Percentiles rank a stretch among this genome's conserved stretches.
Evolutionary conservation across 2,329 filamentous ascomycete genomes (phyloP).

Genomic region (Aphanoascus verrucosus): DNA sequence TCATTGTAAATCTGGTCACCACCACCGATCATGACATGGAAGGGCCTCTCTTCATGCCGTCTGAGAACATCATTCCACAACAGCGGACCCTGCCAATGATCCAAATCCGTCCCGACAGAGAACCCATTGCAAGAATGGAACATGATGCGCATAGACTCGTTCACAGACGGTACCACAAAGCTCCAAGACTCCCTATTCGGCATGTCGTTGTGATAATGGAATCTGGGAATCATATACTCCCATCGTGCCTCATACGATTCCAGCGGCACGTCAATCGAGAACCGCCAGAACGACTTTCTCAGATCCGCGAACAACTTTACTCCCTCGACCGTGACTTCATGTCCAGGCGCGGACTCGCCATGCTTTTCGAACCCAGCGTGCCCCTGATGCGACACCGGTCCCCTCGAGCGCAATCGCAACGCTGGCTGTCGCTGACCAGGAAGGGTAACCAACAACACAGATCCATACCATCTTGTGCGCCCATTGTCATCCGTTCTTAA

Average conservation of each 20-base stretch:
- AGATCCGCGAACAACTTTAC: constrained; percentile 52
- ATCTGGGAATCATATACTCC: constrained; percentile 61
- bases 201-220: constrained; percentile 50
- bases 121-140: constrained; percentile 62
- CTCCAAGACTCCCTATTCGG: constrained; percentile 43
- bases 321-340: constrained; percentile 32
- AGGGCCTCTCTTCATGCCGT: constrained; percentile 48
- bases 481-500: constrained; percentile 28
- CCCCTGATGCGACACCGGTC: constrained; percentile 20
- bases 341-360: constrained; percentile 11
- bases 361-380: constrained; percentile 13
- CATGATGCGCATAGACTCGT: constrained; percentile 59
- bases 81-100: constrained; percentile 51
- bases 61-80: constrained; percentile 57
- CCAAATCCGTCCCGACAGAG: constrained; percentile 54
- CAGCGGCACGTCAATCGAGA: constrained; percentile 51
- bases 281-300: constrained; percentile 51
- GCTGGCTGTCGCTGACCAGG: constrained; percentile 54
- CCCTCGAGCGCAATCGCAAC: constrained; percentile 41
- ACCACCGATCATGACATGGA: constrained; percentile 69
- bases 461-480: constrained; percentile 59
- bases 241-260: constrained; percentile 63
- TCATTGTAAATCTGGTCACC: constrained; percentile 77
- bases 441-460: constrained; percentile 69
- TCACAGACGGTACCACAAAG: constrained; percentile 48